These are phyloP conservation scores for Mycena citricolor DNA, from an alignment of 1,284 basidiomycete genomes.

Conservation along the genomic window DNA sequence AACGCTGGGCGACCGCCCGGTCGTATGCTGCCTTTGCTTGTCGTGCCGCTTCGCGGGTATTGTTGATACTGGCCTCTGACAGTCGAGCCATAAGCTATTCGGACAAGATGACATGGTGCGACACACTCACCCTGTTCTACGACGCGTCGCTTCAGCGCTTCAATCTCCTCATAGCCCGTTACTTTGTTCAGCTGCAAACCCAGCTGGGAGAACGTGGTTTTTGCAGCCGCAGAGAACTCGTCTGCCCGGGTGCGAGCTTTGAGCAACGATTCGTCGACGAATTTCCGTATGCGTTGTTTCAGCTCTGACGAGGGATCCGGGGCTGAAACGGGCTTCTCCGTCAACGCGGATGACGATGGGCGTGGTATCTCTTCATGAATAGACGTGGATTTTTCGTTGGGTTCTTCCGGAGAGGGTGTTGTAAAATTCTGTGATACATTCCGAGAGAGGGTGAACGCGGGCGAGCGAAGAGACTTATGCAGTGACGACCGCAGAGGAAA, in stretches of 20 bases:
- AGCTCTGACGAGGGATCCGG: slow-evolving; percentile 23
- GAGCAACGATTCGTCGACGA: slow-evolving; percentile 49
- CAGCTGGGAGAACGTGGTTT: slow-evolving; percentile 65
- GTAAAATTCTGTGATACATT: slow-evolving; percentile 14
- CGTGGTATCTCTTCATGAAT: no score
- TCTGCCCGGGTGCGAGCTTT: slow-evolving; percentile 54
- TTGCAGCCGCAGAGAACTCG: slow-evolving; percentile 54
- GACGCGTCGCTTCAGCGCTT: slow-evolving; percentile 77
- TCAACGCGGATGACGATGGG: no score
- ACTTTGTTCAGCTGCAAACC: slow-evolving; percentile 80
- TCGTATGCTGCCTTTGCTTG: slow-evolving; percentile 76
- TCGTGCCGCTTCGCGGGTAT: slow-evolving; percentile 57
- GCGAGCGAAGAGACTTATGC: slow-evolving; percentile 7
- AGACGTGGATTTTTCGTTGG: no score
- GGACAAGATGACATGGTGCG: slow-evolving; percentile 1
- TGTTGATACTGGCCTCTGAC: slow-evolving; percentile 63
- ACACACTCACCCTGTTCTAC: slow-evolving; percentile 69
- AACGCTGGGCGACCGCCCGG: slow-evolving; percentile 69
- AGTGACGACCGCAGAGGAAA: slow-evolving; percentile 17
- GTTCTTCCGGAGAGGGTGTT: no score
- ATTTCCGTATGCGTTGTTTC: slow-evolving; percentile 47
- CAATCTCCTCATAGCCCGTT: slow-evolving; percentile 90
- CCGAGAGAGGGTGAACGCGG: background rate
- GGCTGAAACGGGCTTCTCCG: no score
- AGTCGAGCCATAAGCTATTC: slow-evolving; percentile 8